Percentiles rank a stretch among this genome's conserved stretches.
Conservation (phyloP, 768 basidiomycete species). For the Macrocybe gigantea region DNA sequence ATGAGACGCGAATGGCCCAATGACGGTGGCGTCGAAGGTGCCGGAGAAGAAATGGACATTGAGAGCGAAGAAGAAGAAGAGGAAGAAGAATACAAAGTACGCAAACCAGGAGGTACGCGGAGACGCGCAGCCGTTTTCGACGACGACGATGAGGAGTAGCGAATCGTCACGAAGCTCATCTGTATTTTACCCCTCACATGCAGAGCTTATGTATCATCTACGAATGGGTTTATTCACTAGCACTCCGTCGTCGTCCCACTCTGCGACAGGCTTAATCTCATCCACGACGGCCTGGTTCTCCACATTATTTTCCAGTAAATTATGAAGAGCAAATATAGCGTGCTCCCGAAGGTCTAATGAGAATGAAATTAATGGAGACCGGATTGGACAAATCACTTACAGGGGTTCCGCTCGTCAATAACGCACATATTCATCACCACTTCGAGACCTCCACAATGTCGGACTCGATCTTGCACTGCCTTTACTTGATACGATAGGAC, state of each 20-base stretch:
- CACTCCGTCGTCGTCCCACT: constrained; percentile 54
- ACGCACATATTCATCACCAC: constrained; percentile 87
- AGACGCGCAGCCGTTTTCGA: constrained; percentile 53
- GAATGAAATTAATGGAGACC: constrained; percentile 5
- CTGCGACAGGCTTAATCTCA: constrained; percentile 56
- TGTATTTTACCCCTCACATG: neutral
- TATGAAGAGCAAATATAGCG: constrained; percentile 79
- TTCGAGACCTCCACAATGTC: constrained; percentile 67
- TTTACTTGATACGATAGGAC: constrained; percentile 61
- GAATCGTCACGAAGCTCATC: neutral
- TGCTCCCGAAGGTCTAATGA: constrained; percentile 82
- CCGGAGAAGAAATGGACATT: constrained; percentile 22
- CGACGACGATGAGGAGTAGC: constrained; percentile 59
- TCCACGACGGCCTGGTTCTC: constrained; percentile 81
- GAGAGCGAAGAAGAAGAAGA: constrained; percentile 35
- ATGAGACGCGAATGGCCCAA: constrained; percentile 31
- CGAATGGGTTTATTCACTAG: constrained; percentile 31
- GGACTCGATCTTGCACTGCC: constrained; percentile 68
- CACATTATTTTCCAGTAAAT: constrained; percentile 67
- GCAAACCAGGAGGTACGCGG: constrained; percentile 42
- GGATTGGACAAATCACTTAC: constrained; percentile 40
- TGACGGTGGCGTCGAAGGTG: constrained; percentile 18
- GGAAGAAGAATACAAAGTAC: constrained; percentile 65
- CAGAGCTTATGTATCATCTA: neutral
- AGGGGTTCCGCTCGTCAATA: constrained; percentile 87